Conservation (phyloP, 371 early-diverging fungal species). For the Mortierella sp. region DNA sequence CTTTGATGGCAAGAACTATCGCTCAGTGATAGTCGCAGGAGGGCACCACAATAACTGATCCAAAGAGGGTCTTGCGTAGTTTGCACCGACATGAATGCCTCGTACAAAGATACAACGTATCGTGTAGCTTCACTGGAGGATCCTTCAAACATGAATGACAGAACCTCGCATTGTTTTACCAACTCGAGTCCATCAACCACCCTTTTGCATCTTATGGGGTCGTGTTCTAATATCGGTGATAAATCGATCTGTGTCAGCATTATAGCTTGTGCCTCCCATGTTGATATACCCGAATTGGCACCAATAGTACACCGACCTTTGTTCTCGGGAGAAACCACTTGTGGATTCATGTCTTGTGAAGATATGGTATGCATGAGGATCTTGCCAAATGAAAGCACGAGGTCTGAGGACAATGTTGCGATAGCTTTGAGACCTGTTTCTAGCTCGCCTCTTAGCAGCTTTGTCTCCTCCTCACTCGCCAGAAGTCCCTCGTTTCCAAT, state of each 20-base stretch:
- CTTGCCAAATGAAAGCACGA: conserved; percentile 17
- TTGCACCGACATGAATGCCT: conserved; percentile 33
- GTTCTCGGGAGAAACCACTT: conserved; percentile 18
- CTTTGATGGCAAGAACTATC: conserved; percentile 47
- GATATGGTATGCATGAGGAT: conserved; percentile 22
- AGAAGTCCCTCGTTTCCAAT: conserved; percentile 45
- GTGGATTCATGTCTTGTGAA: conserved; percentile 20
- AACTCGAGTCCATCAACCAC: conserved; percentile 36
- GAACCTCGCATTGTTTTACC: conserved; percentile 20
- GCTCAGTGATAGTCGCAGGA: conserved; percentile 52
- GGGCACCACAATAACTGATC: conserved; percentile 54
- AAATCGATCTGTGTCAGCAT: not conserved
- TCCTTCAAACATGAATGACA: conserved; percentile 32
- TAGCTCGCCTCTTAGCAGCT: conserved; percentile 17
- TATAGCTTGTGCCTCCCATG: not conserved
- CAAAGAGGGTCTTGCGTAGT: conserved; percentile 55
- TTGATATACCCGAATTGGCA: too few relatives aligned
- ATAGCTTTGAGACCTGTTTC: conserved; percentile 18
- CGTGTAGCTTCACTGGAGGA: conserved; percentile 18
- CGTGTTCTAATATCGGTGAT: conserved; percentile 13
- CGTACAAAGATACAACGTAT: conserved; percentile 25
- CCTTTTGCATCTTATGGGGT: conserved; percentile 36
- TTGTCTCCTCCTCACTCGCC: conserved; percentile 28
- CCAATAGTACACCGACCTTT: conserved; percentile 11
- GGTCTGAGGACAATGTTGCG: conserved; percentile 12